Base-by-base conservation (phyloP, 768 basidiomycete species). In the Phylloporus sp. region DNA sequence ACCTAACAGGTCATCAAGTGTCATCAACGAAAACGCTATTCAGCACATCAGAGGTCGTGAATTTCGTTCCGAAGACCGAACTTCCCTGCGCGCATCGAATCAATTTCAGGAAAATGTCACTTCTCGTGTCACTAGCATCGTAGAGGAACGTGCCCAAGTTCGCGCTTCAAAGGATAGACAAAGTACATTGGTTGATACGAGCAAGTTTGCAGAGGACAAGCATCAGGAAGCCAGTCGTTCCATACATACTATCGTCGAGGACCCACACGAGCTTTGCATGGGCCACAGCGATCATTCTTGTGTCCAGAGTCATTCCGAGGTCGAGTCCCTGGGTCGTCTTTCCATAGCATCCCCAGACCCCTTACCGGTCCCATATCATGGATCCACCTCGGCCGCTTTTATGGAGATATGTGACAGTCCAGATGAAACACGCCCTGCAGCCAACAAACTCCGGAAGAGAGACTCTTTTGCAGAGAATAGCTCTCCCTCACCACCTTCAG, bases 291-390 rank as follows among this genome's bases (percentile, higher is more conserved):
- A 51, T 34, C 55, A 22, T 34, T 57, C 59, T 32, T 44, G 14
- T 29, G 26, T 44, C 33, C 55, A 61, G 42, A 44, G 15, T 28
- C 61, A 56, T 45, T 58, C 46, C 21, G 62, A 64, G 14, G 51
- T 49, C 29, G 64, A 60, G 39, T 61, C 55, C 24, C 51, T 54
- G 20, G 35, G 39, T 34, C 51, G 51, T 33, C 54, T 67, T 22
- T 57, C 67, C n/a, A 66, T 66, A 17, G 37, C 59, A 41, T 75
- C 74, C 13, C 69, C 69, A 21, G 74, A 68, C 31, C 74, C 74
- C 26, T 46, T 76, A 40, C 74, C 75, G n/a, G 65, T 74, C 24
- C 75, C 74, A 7, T 74, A 70, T 48, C 73, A 75, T 33, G 65
- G 65, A 33, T 66, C 65, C 27, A 65, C 60, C 11, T 66, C 65